Percentiles rank a stretch among this genome's conserved stretches.
Conservation (phyloP, 768 basidiomycete species). For the Leucosporidium scottii region DNA sequence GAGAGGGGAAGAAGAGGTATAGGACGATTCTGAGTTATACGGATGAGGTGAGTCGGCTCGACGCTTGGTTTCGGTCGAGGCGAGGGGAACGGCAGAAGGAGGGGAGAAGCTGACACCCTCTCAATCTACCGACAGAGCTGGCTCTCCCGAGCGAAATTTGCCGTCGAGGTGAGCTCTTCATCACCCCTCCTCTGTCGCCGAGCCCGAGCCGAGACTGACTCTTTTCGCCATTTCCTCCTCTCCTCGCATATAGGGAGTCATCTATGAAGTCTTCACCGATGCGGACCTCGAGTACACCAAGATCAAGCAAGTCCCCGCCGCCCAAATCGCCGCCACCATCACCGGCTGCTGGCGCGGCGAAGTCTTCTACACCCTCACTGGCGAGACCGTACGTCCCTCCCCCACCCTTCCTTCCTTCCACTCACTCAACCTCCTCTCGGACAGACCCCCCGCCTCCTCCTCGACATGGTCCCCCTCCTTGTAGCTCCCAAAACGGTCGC, state of each 20-base stretch:
- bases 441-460: conserved; percentile 41
- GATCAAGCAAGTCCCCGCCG: conserved; percentile 80
- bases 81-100: too few relatives aligned
- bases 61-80: too few relatives aligned
- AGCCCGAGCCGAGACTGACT: not conserved
- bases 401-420: not conserved
- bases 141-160: not conserved
- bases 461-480: conserved; percentile 66
- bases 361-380: conserved; percentile 66
- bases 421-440: too few relatives aligned
- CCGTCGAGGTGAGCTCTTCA: not conserved
- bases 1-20: not conserved
- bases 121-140: not conserved
- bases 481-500: conserved; percentile 77
- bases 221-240: not conserved
- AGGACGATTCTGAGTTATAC: conserved; percentile 67
- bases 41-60: conserved; percentile 74
- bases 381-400: conserved; percentile 42
- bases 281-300: conserved; percentile 42
- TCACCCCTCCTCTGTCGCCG: not conserved
- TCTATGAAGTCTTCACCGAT: conserved; percentile 69
- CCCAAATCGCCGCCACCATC: conserved; percentile 67
- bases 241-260: conserved; percentile 59
- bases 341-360: conserved; percentile 82
- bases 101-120: not conserved